phyloP scores from a whole-genome alignment of 768 basidiomycete genomes.

The Lentinula guzmanii region DNA sequence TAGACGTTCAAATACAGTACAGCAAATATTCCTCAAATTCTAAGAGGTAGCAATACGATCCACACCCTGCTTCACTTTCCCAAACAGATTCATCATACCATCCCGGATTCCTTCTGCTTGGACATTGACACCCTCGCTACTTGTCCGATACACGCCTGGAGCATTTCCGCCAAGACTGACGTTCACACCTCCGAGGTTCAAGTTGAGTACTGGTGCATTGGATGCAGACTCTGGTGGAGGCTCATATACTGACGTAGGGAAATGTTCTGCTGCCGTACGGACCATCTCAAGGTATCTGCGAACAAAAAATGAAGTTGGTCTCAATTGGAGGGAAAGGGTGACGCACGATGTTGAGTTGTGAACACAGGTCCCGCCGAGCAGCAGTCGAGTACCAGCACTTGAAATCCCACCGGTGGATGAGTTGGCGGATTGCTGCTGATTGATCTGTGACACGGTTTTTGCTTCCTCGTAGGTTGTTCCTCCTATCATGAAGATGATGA shows the following conservation, averaged over 20 bases:
- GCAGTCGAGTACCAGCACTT: slow-evolving; percentile 63
- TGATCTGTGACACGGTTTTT: slow-evolving; percentile 75
- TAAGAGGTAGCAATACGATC: slow-evolving; percentile 51
- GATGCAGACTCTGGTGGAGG: slow-evolving; percentile 71
- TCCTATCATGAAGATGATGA: slow-evolving; percentile 95
- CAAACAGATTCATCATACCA: slow-evolving; percentile 81
- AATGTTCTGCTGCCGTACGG: slow-evolving; percentile 57
- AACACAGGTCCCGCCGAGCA: slow-evolving; percentile 92
- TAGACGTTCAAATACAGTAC: neutral
- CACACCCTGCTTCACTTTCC: slow-evolving; percentile 84
- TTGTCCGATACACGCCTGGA: slow-evolving; percentile 80
- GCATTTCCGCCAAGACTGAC: slow-evolving; percentile 89
- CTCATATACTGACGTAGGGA: slow-evolving; percentile 62
- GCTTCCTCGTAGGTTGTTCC: slow-evolving; percentile 97
- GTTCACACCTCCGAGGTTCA: slow-evolving; percentile 90
- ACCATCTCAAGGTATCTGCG: slow-evolving; percentile 87
- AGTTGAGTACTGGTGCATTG: slow-evolving; percentile 75
- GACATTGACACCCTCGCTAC: slow-evolving; percentile 63
- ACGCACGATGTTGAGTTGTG: slow-evolving; percentile 89
- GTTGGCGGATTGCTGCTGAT: slow-evolving; percentile 60
- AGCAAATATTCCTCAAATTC: neutral
- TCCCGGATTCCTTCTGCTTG: slow-evolving; percentile 88
- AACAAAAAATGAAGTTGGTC: neutral
- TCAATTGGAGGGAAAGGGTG: neutral
- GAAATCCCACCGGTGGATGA: slow-evolving; percentile 40